phyloP scores from a whole-genome alignment of 208 protist species.

The Leishmania major region DNA sequence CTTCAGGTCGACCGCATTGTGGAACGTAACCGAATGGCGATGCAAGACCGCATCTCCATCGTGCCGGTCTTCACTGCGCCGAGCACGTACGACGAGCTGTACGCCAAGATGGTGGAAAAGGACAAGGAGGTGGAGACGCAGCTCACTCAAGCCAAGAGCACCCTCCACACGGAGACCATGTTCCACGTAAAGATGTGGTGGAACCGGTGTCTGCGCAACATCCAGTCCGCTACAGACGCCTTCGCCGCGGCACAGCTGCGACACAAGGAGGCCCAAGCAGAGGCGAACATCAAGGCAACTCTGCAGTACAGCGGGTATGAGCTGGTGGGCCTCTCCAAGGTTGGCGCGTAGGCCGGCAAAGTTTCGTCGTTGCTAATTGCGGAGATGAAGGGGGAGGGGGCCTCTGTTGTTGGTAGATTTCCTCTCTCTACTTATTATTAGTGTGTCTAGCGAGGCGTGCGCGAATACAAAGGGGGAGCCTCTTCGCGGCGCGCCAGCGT shows the following conservation, averaged over 20 bases:
- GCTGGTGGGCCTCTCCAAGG: conserved; percentile 50
- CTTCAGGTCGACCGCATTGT: conserved; percentile 46
- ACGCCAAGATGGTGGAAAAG: conserved; percentile 63
- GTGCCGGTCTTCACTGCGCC: conserved; percentile 69
- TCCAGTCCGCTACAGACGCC: conserved; percentile 59
- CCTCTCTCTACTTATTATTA: neutral
- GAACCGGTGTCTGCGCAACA: conserved; percentile 74
- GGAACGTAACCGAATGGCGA: conserved; percentile 53
- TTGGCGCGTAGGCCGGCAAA: neutral
- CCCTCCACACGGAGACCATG: conserved; percentile 76
- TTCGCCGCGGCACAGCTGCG: conserved; percentile 39
- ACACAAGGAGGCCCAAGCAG: conserved; percentile 40
- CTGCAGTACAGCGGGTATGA: conserved; percentile 67
- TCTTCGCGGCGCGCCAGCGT: neutral
- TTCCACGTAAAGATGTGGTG: conserved; percentile 87
- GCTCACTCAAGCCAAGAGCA: conserved; percentile 46
- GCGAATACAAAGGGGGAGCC: neutral
- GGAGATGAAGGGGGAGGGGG: too few relatives aligned
- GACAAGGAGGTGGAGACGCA: conserved; percentile 52
- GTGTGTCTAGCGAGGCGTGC: neutral
- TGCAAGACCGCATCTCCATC: conserved; percentile 44
- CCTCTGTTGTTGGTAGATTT: neutral
- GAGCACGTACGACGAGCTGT: conserved; percentile 79
- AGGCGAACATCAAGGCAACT: conserved; percentile 51
- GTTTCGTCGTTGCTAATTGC: neutral